phyloP scores from a whole-genome alignment of 768 basidiomycete genomes.

The Coprinopsis sp. region DNA sequence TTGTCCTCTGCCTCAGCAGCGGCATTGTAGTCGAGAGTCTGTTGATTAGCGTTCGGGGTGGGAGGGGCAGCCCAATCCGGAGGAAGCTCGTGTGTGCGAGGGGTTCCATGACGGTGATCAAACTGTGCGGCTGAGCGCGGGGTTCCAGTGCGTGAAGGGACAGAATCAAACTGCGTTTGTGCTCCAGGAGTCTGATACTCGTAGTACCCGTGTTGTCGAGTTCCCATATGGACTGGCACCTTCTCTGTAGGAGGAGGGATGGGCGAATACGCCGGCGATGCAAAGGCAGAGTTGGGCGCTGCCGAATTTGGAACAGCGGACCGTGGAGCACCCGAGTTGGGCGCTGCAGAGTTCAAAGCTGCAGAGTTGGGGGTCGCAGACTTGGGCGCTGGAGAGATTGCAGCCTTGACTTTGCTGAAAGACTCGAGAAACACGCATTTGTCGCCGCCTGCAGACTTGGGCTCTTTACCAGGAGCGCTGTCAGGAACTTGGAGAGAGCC shows the following conservation, averaged over 20 bases:
- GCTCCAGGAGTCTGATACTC: constrained; percentile 5
- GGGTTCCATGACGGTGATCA: no score
- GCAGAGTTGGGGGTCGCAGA: neutral
- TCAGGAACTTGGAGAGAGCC: neutral
- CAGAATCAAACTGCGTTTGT: constrained; percentile 3
- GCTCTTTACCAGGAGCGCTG: neutral
- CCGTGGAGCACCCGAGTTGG: neutral
- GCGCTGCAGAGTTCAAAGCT: neutral
- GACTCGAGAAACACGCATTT: constrained; percentile 1
- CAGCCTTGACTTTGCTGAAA: constrained; percentile 6
- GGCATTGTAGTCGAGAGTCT: neutral
- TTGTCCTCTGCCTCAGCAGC: neutral
- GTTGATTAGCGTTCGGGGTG: neutral
- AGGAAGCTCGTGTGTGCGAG: no score
- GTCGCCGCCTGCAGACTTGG: neutral
- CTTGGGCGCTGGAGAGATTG: no score
- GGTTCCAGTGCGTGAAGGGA: no score
- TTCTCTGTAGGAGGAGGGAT: neutral
- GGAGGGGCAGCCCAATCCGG: no score
- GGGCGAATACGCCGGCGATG: constrained; percentile 1
- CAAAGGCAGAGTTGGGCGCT: neutral
- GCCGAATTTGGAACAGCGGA: no score
- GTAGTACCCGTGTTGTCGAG: constrained; percentile 5
- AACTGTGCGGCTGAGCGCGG: no score
- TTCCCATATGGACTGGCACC: neutral